Evolutionary conservation across 2,329 filamentous ascomycete genomes (phyloP).

Genomic region (Pseudonectria foliicola): DNA sequence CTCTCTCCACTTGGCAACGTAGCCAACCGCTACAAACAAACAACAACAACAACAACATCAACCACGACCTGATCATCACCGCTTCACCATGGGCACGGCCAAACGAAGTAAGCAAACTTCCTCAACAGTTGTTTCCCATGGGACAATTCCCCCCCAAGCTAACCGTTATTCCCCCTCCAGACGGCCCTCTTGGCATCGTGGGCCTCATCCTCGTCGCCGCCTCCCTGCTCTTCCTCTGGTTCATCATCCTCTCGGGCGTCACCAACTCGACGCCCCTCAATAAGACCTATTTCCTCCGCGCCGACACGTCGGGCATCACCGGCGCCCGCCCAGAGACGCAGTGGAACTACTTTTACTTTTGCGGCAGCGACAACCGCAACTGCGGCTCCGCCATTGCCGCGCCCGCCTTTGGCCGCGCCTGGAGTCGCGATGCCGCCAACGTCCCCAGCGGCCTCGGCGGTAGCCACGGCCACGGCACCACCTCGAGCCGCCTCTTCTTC

Average conservation of each 20-base stretch:
- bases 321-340: constrained; percentile 62
- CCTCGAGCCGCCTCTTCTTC: constrained; percentile 62
- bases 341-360: constrained; percentile 90
- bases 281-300: constrained; percentile 78
- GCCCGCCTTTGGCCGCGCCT: constrained; percentile 66
- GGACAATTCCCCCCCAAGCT: not conserved
- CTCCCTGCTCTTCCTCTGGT: constrained; percentile 49
- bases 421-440: constrained; percentile 40
- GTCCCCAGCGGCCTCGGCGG: constrained; percentile 43
- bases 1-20: no score
- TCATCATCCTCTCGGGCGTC: constrained; percentile 51
- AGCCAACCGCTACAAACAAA: no score
- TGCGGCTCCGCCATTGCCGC: constrained; percentile 59
- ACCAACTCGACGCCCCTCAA: constrained; percentile 50
- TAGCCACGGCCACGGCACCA: constrained; percentile 45
- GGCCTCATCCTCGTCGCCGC: constrained; percentile 43
- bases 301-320: constrained; percentile 65
- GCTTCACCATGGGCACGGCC: no score
- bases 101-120: not conserved
- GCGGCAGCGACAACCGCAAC: constrained; percentile 55
- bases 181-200: constrained; percentile 33
- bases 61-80: no score
- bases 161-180: constrained; percentile 17
- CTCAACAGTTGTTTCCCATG: not conserved
- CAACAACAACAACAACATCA: no score